Base-by-base conservation (phyloP, 371 early-diverging fungal genomes). In the Actinomortierella wolfii region DNA sequence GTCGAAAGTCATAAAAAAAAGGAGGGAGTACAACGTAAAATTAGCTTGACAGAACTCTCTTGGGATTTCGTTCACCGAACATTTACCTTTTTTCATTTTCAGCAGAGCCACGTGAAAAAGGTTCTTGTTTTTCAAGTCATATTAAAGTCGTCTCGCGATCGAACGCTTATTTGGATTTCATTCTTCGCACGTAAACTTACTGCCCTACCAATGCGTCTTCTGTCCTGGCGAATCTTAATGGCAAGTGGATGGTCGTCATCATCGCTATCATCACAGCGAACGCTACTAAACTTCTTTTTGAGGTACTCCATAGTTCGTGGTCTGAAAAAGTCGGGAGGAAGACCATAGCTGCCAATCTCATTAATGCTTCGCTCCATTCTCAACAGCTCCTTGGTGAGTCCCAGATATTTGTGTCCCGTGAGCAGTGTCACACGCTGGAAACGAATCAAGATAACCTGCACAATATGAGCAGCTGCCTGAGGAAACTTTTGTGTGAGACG, bases 361-460 rank as follows among this genome's bases (percentile, higher is more conserved):
- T 91, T 85, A 48, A 93, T 80, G 39, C 80, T 68, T 48, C 87
- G 85, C 65, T 97, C 96, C 51, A 95, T 85, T 20, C 86, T 79
- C 34, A 97, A 78, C 2, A 97, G 81, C 57, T 96, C 96, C 51
- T 91, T 87, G n/a, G 92, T 89, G 51, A 97, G 73, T 3, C 95
- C 95, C 3, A 98, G 85, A 65, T 97, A 98, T 39, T 91, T 87
- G 70, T 94, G 89, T 58, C 97, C 87, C 7, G 97, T 94, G 66
- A 90, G 83, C 66, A 96, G 87, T 0, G 98, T 97, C 40, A 97
- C 97, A 2, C 99, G 86, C 73, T 97, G 96, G 73, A 97, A 94
- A 21, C 97, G 86, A 1, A 97, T 94, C 54, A 98, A 73, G 54
- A 98, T 96, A 41, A 97, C 97, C 66, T 95, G 97, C 2, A 93